Conservation (phyloP, 2,329 filamentous ascomycete species). For the Talaromyces islandicus region DNA sequence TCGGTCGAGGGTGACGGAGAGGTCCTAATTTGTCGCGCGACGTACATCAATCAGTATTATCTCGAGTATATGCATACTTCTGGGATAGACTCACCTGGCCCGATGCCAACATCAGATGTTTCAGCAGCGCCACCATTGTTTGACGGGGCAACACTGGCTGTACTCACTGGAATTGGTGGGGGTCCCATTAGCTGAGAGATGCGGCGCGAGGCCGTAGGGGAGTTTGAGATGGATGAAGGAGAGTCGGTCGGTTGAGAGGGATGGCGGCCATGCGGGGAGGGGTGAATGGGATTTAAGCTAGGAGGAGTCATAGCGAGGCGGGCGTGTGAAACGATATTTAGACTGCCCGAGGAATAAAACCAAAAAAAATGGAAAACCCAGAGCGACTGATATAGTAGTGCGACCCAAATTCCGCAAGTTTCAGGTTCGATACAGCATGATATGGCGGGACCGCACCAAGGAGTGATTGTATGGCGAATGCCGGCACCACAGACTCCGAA, state of each 20-base stretch:
- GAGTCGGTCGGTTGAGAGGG: conserved; percentile 25
- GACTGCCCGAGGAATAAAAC: not conserved
- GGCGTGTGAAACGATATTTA: not conserved
- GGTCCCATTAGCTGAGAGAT: conserved; percentile 45
- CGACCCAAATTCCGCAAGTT: not conserved
- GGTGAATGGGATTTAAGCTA: conserved; percentile 39
- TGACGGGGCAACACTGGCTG: conserved; percentile 15
- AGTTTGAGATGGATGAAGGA: conserved; percentile 23
- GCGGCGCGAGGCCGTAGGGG: conserved; percentile 39
- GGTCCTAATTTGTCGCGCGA: conserved; percentile 51
- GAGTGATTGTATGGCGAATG: not conserved
- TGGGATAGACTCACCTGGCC: conserved; percentile 29
- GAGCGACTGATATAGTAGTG: not conserved
- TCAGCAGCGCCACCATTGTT: conserved; percentile 20
- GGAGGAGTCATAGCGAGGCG: conserved; percentile 41
- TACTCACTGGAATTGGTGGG: conserved; percentile 26
- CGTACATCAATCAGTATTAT: not conserved
- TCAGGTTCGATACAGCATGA: not conserved
- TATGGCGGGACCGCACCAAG: not conserved
- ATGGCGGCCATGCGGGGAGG: conserved; percentile 27
- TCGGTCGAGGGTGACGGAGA: conserved; percentile 74
- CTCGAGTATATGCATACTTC: not conserved
- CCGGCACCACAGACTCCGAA: not conserved
- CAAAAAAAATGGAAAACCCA: not conserved
- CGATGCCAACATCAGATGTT: conserved; percentile 30